Evolutionary conservation across 768 basidiomycete species (phyloP).

Genomic region (Trametes punicea): DNA sequence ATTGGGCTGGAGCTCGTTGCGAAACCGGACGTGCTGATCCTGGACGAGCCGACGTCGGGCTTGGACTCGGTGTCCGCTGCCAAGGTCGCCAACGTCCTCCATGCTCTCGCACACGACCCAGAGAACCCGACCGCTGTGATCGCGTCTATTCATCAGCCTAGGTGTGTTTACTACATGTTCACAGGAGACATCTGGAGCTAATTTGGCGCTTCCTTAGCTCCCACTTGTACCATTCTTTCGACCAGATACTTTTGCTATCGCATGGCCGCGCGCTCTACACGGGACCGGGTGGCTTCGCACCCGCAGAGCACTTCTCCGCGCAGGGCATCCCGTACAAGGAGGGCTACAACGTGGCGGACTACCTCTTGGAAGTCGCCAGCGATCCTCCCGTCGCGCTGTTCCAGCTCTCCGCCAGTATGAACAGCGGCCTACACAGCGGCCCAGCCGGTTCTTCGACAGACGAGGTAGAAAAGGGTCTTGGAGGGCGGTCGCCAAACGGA

Average conservation of each 20-base stretch:
- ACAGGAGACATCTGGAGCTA: neutral
- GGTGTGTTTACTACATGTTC: constrained; percentile 36
- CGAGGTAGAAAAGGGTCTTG: constrained; percentile 11
- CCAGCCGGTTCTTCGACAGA: constrained; percentile 4
- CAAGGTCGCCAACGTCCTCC: constrained; percentile 74
- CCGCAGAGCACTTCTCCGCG: constrained; percentile 60
- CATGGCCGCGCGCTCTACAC: constrained; percentile 76
- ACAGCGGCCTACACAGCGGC: neutral
- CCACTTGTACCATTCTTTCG: constrained; percentile 81
- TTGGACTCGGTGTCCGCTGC: constrained; percentile 87
- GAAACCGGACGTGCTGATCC: constrained; percentile 76
- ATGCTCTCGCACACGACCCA: constrained; percentile 67
- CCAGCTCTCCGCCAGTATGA: constrained; percentile 22
- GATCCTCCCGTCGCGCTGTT: constrained; percentile 52
- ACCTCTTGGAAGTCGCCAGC: constrained; percentile 84
- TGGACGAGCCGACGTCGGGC: constrained; percentile 83
- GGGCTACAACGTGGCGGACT: constrained; percentile 92
- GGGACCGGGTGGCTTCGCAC: constrained; percentile 70
- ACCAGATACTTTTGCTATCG: constrained; percentile 74
- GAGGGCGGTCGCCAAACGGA: neutral
- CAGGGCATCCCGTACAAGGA: constrained; percentile 51
- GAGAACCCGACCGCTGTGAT: constrained; percentile 76
- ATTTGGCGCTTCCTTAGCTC: constrained; percentile 43
- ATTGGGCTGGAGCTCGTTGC: constrained; percentile 89
- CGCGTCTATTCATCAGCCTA: constrained; percentile 86